Evolutionary conservation across 2,329 filamentous ascomycete species (phyloP), one percentile per base, ranked within the genome.

Genomic region (Alternaria sp.): DNA sequence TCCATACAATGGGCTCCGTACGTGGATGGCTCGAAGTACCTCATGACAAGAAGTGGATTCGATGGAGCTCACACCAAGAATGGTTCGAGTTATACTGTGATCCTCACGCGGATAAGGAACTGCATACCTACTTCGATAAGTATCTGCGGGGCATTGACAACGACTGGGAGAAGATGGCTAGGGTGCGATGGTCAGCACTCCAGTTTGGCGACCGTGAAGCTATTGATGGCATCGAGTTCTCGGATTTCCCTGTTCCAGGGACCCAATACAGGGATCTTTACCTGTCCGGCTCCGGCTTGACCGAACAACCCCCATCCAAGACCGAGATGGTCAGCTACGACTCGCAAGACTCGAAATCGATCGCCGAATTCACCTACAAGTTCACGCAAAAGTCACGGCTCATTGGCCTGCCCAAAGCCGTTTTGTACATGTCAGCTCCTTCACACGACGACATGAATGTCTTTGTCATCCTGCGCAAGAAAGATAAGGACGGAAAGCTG

Each of bases 121-220:
- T 71, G 3, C 25, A 60, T 6, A 58, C 58, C 26, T 86, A 85
- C 71, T 85, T 85, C 59, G 84, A 85, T 60, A 72, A 68, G 5
- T 86, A 82, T 61, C 73, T 85, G 18, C 83, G 82, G 33, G 80
- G 75, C 0, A 71, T 75, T 2, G 58, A 81, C 2, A 86, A 86
- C 58, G 82, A 69, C n/a, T 86, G 83, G 83, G 81, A 84, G 59
- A 72, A 78, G 44, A 86, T 83, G 0, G 82, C 84, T 1, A 75
- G 73, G 33, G 80, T 85, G 1, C 78, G 84, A 57, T 82, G 78
- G 75, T 78, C 82, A 1, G 71, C 79, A 0, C 70, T 85, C 9
- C 65, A 64, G 11, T 73, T 71, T 41, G 67, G 66, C 9, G 69
- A 72, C 21, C 50, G 55, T 21, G 58, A 67, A 9, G 64, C 69